A percentile compares a stretch with the other conserved stretches of the same genome.
Evolutionary conservation across 2,329 filamentous ascomycete species (phyloP).

Genomic region (Pseudopithomyces chartarum): DNA sequence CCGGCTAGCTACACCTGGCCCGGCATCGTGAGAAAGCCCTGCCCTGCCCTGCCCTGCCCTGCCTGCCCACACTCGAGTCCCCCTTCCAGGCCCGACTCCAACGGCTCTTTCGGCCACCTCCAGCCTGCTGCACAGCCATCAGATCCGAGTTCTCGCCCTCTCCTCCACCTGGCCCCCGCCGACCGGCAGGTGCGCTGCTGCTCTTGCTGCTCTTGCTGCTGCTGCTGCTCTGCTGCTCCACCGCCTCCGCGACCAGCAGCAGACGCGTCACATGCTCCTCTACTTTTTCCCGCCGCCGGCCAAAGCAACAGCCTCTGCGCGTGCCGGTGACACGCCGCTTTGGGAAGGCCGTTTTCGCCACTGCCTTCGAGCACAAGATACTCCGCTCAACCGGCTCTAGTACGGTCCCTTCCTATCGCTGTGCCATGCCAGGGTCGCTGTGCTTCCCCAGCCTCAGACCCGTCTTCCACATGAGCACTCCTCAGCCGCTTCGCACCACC

Average conservation of each 20-base stretch:
- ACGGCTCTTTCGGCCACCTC: not conserved
- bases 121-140: not conserved
- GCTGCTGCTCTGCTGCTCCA: constrained; percentile 16
- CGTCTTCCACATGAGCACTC: constrained; percentile 1
- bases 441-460: not conserved
- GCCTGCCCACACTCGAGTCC: not conserved
- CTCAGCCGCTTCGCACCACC: constrained; percentile 1
- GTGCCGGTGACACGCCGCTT: constrained; percentile 35
- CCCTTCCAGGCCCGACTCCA: not conserved
- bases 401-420: constrained; percentile 14
- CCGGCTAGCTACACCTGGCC: constrained; percentile 14
- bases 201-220: no score
- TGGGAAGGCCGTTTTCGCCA: constrained; percentile 29
- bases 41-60: not conserved
- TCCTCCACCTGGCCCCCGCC: no score
- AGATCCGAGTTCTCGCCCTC: not conserved
- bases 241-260: constrained; percentile 20
- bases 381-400: constrained; percentile 9
- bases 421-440: not conserved
- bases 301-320: constrained; percentile 28
- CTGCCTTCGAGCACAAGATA: constrained; percentile 17
- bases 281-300: constrained; percentile 32
- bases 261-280: constrained; percentile 32
- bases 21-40: constrained; percentile 15
- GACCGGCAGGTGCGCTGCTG: no score